phyloP scores from a whole-genome alignment of 129 eudicot genomes.

The Pittosporum tobira region DNA sequence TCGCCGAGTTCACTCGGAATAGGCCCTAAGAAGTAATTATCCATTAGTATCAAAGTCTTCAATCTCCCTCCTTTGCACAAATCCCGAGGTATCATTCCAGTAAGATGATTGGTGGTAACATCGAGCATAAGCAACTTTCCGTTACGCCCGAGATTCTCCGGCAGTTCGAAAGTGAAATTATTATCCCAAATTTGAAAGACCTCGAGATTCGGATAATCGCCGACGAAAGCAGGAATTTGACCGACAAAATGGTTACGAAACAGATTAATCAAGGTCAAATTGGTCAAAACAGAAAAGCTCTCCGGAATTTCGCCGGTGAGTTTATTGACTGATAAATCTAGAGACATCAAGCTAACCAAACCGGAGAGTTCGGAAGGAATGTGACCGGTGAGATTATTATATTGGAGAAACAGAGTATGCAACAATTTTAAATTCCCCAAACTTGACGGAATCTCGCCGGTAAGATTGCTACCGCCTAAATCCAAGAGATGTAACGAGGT shows the following conservation, averaged over 20 bases:
- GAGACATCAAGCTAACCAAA: constrained; percentile 51
- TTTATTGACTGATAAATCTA: constrained; percentile 52
- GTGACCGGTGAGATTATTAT: constrained; percentile 47
- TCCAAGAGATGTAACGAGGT: constrained; percentile 37
- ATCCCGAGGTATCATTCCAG: constrained; percentile 55
- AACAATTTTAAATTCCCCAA: constrained; percentile 47
- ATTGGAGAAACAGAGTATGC: constrained; percentile 60
- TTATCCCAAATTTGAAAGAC: constrained; percentile 68
- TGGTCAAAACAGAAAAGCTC: constrained; percentile 34
- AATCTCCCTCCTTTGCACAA: constrained; percentile 66
- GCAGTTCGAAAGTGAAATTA: constrained; percentile 62
- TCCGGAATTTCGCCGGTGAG: constrained; percentile 64
- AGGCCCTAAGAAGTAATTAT: constrained; percentile 56
- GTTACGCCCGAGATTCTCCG: constrained; percentile 59
- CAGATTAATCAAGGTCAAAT: constrained; percentile 53
- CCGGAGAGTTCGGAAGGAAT: constrained; percentile 60
- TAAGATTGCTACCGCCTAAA: constrained; percentile 41
- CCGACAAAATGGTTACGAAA: constrained; percentile 61
- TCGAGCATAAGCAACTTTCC: constrained; percentile 51
- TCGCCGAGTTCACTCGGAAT: constrained; percentile 61
- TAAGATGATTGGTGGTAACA: constrained; percentile 55
- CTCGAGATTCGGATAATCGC: constrained; percentile 73
- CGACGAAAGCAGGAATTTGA: constrained; percentile 61
- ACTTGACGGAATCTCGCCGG: constrained; percentile 67
- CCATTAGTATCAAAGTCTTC: constrained; percentile 43